Evolutionary conservation across 2,329 filamentous ascomycete genomes (phyloP), one percentile per base, ranked within the genome.

Genomic region (Leptoxyphium fumago): DNA sequence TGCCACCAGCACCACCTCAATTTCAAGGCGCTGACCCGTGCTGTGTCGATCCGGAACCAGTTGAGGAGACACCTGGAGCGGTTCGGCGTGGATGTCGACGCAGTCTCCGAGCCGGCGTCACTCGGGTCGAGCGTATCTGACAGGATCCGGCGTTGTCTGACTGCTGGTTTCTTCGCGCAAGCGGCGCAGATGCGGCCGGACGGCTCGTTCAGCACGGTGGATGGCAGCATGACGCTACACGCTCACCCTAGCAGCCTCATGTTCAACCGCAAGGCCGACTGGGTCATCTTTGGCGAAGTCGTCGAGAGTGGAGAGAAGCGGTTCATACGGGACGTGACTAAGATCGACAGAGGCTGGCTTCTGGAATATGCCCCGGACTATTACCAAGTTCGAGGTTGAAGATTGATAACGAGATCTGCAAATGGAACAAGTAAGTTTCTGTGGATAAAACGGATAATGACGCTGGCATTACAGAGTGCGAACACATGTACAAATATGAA

Each of bases 241-340:
- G 86, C 87, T 17, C 91, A 98, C 64, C 91, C 91, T 1, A 94
- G 78, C 57, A 93, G 84, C 34, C 66, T 96, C 52, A 86, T 96
- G 78, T 96, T 96, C 69, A 94, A 94, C 62, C 79, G 88, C 45
- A 95, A 93, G 67, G 86, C 86, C 10, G 87, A 95, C 50, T 96
- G 89, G 87, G 87, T 96, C 9, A 75, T 98, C 29, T 98, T 95
- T 58, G 83, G 93, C 55, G 89, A 95, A 65, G 78, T 94, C 32
- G 77, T 94, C 71, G 85, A 96, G 66, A 93, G 84, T 4, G 78
- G 82, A 9, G 77, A 76, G 50, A 96, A 96, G 70, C 87, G 77
- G 0, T 96, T 82, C 59, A 93, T 98, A 54, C 73, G 86, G 44
- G 89, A 96, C 62, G 69, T 96, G 46, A 91, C 81, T n/a, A 91